Conservation (phyloP, 2,329 filamentous ascomycete species). For the Torrubiellomyces zombiae region DNA sequence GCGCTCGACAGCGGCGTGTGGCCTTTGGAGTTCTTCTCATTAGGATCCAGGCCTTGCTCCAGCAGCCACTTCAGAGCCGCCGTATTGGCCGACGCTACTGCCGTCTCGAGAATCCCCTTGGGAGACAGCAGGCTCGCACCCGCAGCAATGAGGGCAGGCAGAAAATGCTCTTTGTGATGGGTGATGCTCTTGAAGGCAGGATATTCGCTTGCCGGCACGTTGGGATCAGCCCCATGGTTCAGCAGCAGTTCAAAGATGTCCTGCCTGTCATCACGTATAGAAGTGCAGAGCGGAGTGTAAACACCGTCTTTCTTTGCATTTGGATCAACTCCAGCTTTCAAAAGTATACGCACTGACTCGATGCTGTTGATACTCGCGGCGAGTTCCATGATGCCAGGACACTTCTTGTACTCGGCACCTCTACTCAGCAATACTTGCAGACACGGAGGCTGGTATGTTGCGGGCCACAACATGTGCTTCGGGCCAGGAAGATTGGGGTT, state of each 20-base stretch:
- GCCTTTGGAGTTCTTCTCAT: slow-evolving; percentile 39
- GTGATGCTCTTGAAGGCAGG: slow-evolving; percentile 54
- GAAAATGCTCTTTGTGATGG: slow-evolving; percentile 43
- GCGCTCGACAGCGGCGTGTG: slow-evolving; percentile 49
- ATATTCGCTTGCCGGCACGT: slow-evolving; percentile 45
- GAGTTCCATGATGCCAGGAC: slow-evolving; percentile 47
- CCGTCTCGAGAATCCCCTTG: slow-evolving; percentile 49
- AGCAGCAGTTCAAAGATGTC: slow-evolving; percentile 46
- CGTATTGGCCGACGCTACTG: slow-evolving; percentile 43
- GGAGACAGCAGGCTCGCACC: slow-evolving; percentile 42
- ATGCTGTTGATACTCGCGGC: slow-evolving; percentile 46
- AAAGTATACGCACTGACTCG: slow-evolving; percentile 39
- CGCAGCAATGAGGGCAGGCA: slow-evolving; percentile 41
- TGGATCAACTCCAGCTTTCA: slow-evolving; percentile 41
- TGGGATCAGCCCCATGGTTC: slow-evolving; percentile 41
- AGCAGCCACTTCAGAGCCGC: slow-evolving; percentile 44
- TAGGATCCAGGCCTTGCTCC: slow-evolving; percentile 40
- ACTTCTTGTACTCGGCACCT: slow-evolving; percentile 43
- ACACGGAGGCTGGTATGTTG: slow-evolving; percentile 40
- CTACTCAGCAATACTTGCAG: slow-evolving; percentile 40
- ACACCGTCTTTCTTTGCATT: slow-evolving; percentile 47
- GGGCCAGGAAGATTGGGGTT: slow-evolving; percentile 53
- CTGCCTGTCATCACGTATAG: slow-evolving; percentile 47
- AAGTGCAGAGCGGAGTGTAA: slow-evolving; percentile 51
- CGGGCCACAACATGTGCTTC: slow-evolving; percentile 52